These are phyloP conservation scores for Fusarium fujikuroi DNA, from an alignment of 2,329 filamentous ascomycete genomes.

Conservation along the genomic window DNA sequence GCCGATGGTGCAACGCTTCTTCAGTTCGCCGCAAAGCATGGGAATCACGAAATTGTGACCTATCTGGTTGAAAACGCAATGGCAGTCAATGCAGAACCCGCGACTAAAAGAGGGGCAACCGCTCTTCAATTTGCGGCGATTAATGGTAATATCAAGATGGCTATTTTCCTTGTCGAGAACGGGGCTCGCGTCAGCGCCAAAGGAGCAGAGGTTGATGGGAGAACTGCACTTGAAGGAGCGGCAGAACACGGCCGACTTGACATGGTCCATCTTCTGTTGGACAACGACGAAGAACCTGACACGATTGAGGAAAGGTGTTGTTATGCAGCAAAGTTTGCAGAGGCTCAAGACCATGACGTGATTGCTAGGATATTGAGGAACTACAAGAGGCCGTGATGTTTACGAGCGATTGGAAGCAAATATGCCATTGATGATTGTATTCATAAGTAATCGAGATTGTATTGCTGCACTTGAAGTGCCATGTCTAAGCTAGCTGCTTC, in stretches of 20 bases:
- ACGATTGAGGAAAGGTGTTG: neutral
- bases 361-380: neutral
- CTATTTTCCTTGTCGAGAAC: neutral
- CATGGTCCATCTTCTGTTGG: constrained; percentile 8
- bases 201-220: rapidly evolving
- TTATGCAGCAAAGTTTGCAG: neutral
- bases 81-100: rapidly evolving
- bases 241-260: constrained; percentile 14
- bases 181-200: neutral
- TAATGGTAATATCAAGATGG: neutral
- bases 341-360: rapidly evolving
- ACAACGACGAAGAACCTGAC: constrained; percentile 5
- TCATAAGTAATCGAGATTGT: neutral
- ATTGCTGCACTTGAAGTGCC: neutral
- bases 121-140: constrained; percentile 1
- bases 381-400: neutral
- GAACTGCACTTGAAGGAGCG: constrained; percentile 1
- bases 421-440: neutral
- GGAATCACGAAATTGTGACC: constrained; percentile 16
- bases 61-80: rapidly evolving
- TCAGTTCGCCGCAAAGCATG: neutral
- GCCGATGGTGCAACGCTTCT: neutral
- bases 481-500: neutral
- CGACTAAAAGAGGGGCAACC: rapidly evolving
- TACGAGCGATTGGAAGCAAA: rapidly evolving